Base-by-base conservation (phyloP, 2,329 filamentous ascomycete genomes). In the Xylariaceae sp. region DNA sequence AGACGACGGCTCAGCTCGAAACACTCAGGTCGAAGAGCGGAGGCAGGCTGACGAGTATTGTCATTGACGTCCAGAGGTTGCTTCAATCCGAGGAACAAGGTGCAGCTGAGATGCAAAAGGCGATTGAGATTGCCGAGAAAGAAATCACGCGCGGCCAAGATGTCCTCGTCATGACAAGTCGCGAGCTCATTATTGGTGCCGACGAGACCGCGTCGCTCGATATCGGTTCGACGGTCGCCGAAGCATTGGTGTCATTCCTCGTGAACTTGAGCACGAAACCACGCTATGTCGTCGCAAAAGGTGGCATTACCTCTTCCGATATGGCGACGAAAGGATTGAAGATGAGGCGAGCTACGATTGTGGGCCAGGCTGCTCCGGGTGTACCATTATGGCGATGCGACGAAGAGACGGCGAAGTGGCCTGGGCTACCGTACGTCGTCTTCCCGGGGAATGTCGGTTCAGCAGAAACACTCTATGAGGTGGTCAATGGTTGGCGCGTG, bases 361-460 rank as follows among this genome's bases (percentile, higher is more conserved):
- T 82, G 1, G 81, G 81, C 0, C 81, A 84, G 56, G 81, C 81
- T 1, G 78, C 79, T 0, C 71, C 79, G 0, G 81, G 80, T 1
- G 78, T 84, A 9, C 80, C 81, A 0, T 68, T 84, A 1, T 85
- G 81, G 82, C 68, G n/a, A n/a, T 84, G 80, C 51, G 73, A 81
- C 45, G 80, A 84, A 61, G 64, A 68, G 0, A 74, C 74, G 1
- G 75, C 72, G 16, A 77, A 79, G 45, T 78, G 75, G 66, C 68
- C 69, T 0, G 76, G 76, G 1, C 64, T 83, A 11, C 78, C 79
- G 1, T 83, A 80, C 60, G 75, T 14, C 14, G 33, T 14, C 33
- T 36, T 36, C 10, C 33, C 33, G 10, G 14, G 33, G 10, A 36
- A 31, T 45, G 19, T 31, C 19, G 42, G 12, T 13, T 39, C 84